These are phyloP conservation scores for Fragilariopsis cylindrus DNA, from an alignment of 108 stramenopile genomes.

Conservation along the genomic window DNA sequence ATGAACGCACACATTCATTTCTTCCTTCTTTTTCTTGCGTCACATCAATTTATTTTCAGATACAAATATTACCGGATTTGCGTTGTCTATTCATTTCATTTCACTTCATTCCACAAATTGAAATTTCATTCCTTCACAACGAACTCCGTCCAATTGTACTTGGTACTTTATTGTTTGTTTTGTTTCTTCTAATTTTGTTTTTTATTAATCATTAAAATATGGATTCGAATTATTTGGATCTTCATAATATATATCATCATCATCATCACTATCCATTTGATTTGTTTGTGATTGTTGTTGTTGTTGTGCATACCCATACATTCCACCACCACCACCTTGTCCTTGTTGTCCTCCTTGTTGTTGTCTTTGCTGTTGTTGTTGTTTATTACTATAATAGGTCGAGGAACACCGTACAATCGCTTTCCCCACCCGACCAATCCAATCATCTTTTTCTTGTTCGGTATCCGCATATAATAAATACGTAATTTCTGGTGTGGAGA, in stretches of 20 bases:
- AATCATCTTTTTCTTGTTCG: constrained; percentile 99
- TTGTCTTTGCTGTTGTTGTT: constrained; percentile 31
- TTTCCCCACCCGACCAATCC: constrained; percentile 98
- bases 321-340: neutral
- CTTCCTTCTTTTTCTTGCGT: too few species aligned
- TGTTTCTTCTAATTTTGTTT: neutral
- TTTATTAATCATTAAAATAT: constrained; percentile 81
- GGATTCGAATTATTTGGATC: constrained; percentile 85
- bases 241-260: constrained; percentile 68
- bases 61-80: too few species aligned
- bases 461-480: constrained; percentile 97
- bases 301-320: constrained; percentile 10
- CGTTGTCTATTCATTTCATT: too few species aligned
- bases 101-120: too few species aligned
- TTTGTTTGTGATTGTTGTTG: constrained; percentile 21
- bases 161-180: too few species aligned
- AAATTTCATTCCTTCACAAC: too few species aligned
- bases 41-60: too few species aligned
- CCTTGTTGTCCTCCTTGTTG: constrained; percentile 1
- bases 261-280: constrained; percentile 66
- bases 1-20: too few species aligned
- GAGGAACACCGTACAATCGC: constrained; percentile 96
- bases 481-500: constrained; percentile 93
- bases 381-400: constrained; percentile 52
- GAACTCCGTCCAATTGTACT: too few species aligned